These are phyloP conservation scores for Coemansia sp. DNA, from an alignment of 192 early-diverging fungal species.

Conservation along the genomic window DNA sequence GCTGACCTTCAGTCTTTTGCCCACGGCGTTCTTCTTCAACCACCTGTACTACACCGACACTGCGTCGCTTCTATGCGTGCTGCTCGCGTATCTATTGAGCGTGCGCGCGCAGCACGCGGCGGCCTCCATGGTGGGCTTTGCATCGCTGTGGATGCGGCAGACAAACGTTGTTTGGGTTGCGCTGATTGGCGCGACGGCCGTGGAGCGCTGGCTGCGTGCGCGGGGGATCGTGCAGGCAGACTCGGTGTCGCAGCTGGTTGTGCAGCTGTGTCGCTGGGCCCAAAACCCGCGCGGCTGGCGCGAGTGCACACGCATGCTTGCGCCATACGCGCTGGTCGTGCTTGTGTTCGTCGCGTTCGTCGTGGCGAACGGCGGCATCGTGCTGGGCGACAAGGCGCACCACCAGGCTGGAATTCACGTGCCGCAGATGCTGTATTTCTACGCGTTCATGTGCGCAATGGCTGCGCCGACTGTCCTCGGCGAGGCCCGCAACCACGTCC, in stretches of 20 bases:
- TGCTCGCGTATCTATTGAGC: conserved; percentile 62
- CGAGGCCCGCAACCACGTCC: background rate
- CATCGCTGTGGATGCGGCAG: conserved; percentile 76
- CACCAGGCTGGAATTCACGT: conserved; percentile 78
- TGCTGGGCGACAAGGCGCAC: conserved; percentile 83
- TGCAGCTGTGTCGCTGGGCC: conserved; percentile 11
- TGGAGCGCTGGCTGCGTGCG: conserved; percentile 13
- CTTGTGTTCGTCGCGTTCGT: conserved; percentile 67
- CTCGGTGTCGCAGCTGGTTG: conserved; percentile 1
- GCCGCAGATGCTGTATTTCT: conserved; percentile 87
- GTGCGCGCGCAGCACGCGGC: conserved; percentile 42
- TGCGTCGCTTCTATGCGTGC: conserved; percentile 77
- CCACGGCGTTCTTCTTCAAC: conserved; percentile 80
- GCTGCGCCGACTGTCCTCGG: conserved; percentile 47
- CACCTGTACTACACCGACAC: conserved; percentile 93
- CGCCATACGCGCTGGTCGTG: conserved; percentile 27
- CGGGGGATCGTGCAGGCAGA: background rate
- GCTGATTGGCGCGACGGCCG: conserved; percentile 54
- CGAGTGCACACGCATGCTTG: background rate
- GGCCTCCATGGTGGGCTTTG: conserved; percentile 59
- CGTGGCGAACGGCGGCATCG: conserved; percentile 77
- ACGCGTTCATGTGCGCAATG: conserved; percentile 56
- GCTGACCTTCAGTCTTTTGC: conserved; percentile 64
- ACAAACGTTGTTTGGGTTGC: conserved; percentile 90
- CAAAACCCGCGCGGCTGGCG: background rate